Conservation (phyloP, 192 early-diverging fungal species). For the Phycomyces nitens region DNA sequence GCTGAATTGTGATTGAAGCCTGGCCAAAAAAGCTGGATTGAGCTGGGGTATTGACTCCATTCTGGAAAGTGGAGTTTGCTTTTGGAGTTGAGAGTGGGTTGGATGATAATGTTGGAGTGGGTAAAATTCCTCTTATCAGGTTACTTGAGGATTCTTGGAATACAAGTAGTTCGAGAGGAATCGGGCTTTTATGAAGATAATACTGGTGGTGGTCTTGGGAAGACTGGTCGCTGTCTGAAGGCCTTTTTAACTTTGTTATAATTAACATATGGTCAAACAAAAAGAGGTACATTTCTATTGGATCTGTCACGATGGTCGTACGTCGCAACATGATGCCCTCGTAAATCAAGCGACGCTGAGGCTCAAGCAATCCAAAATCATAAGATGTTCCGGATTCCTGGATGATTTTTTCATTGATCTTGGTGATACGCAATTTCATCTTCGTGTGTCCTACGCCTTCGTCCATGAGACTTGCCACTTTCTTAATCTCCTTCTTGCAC, state of each 20-base stretch:
- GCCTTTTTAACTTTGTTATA: conserved; percentile 63
- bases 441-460: background rate
- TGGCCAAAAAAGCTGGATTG: conserved; percentile 43
- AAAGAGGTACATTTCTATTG: conserved; percentile 70
- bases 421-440: background rate
- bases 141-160: background rate
- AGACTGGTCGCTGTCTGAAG: background rate
- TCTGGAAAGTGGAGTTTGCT: background rate
- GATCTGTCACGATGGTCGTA: conserved; percentile 36
- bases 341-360: conserved; percentile 66
- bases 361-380: conserved; percentile 62
- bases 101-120: background rate
- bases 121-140: conserved; percentile 1
- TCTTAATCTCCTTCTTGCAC: conserved; percentile 1
- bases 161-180: conserved; percentile 42
- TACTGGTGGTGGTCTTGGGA: conserved; percentile 51
- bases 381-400: background rate
- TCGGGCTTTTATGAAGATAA: conserved; percentile 52
- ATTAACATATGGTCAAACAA: conserved; percentile 86
- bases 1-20: conserved; percentile 55
- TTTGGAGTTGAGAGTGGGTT: conserved; percentile 16
- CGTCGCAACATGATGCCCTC: conserved; percentile 68
- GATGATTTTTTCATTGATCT: conserved; percentile 21
- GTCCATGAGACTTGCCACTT: conserved; percentile 22
- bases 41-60: conserved; percentile 21